A percentile compares a stretch with the other conserved stretches of the same genome.
These are phyloP conservation scores for Glomus cerebriforme DNA, from an alignment of 192 early-diverging fungal species.

Conservation along the genomic window DNA sequence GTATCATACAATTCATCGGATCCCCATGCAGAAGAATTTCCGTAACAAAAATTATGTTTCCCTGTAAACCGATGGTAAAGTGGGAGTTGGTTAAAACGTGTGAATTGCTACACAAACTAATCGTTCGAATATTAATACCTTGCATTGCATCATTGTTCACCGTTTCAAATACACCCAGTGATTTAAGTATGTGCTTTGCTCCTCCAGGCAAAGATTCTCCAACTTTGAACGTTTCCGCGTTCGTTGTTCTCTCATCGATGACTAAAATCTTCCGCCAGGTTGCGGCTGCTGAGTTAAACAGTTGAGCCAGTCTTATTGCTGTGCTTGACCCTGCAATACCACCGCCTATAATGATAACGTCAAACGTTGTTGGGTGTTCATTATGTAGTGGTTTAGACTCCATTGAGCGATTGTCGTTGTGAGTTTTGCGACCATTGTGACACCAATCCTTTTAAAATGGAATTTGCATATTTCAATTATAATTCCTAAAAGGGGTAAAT, in stretches of 20 bases:
- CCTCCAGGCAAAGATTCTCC: slow-evolving; percentile 27
- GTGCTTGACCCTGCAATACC: slow-evolving; percentile 14
- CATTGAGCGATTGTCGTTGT: too few species aligned
- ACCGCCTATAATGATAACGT: slow-evolving; percentile 24
- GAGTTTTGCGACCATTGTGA: too few species aligned
- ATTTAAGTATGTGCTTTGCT: slow-evolving; percentile 9
- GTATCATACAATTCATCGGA: slow-evolving; percentile 11
- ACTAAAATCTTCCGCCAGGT: slow-evolving; percentile 18
- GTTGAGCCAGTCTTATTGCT: slow-evolving; percentile 15
- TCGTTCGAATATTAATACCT: slow-evolving; percentile 16
- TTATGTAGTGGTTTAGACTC: too few species aligned
- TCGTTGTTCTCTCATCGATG: slow-evolving; percentile 13
- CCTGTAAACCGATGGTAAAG: not conserved
- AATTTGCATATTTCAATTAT: too few species aligned
- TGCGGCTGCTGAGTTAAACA: slow-evolving; percentile 4
- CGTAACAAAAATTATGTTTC: slow-evolving; percentile 27
- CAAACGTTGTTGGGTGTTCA: not conserved
- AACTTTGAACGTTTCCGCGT: slow-evolving; percentile 19
- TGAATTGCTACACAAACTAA: too few species aligned
- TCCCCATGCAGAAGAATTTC: slow-evolving; percentile 20
- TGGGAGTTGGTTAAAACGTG: too few species aligned
- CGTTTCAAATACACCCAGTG: slow-evolving; percentile 17
- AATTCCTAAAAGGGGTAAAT: too few species aligned
- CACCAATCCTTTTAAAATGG: too few species aligned
- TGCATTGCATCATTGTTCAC: slow-evolving; percentile 20